Evolutionary conservation across 1,284 basidiomycete genomes (phyloP).

Genomic region (Testicularia cyperi): DNA sequence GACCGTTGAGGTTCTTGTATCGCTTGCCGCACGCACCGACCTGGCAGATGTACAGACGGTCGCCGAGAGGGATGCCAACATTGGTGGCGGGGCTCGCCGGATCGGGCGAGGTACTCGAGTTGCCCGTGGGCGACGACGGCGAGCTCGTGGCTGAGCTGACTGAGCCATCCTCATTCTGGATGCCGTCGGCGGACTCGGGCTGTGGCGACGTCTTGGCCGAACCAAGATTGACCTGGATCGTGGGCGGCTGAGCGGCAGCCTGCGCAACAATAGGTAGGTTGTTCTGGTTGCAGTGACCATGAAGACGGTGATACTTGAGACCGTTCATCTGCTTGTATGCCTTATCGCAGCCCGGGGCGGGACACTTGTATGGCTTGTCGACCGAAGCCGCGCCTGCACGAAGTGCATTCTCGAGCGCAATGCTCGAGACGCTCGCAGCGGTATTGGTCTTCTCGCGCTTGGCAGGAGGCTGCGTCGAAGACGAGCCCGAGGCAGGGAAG

Average conservation of each 20-base stretch:
- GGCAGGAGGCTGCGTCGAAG: slow-evolving; percentile 35
- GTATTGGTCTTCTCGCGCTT: slow-evolving; percentile 52
- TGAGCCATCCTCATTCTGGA: slow-evolving; percentile 29
- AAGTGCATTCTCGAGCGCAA: slow-evolving; percentile 19
- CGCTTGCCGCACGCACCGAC: slow-evolving; percentile 73
- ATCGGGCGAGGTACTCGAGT: slow-evolving; percentile 18
- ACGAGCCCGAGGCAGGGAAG: slow-evolving; percentile 56
- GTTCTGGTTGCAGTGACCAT: slow-evolving; percentile 73
- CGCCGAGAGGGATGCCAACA: slow-evolving; percentile 21
- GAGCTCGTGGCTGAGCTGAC: slow-evolving; percentile 4
- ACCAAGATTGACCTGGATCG: slow-evolving; percentile 29
- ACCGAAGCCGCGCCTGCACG: slow-evolving; percentile 26
- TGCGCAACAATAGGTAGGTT: slow-evolving; percentile 37
- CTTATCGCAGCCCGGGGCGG: slow-evolving; percentile 96
- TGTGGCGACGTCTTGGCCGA: slow-evolving; percentile 28
- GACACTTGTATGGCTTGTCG: slow-evolving; percentile 91
- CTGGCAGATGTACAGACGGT: slow-evolving; percentile 55
- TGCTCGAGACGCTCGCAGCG: slow-evolving; percentile 19
- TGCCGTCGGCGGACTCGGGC: slow-evolving; percentile 27
- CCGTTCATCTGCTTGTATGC: slow-evolving; percentile 96
- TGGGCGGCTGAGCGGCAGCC: slow-evolving; percentile 33
- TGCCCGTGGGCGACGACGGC: slow-evolving; percentile 18
- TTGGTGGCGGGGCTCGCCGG: slow-evolving; percentile 24
- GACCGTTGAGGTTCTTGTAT: slow-evolving; percentile 75
- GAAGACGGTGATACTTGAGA: slow-evolving; percentile 93